These are phyloP conservation scores for Ogataea haglerorum DNA, from an alignment of 805 yeast species.

Conservation along the genomic window DNA sequence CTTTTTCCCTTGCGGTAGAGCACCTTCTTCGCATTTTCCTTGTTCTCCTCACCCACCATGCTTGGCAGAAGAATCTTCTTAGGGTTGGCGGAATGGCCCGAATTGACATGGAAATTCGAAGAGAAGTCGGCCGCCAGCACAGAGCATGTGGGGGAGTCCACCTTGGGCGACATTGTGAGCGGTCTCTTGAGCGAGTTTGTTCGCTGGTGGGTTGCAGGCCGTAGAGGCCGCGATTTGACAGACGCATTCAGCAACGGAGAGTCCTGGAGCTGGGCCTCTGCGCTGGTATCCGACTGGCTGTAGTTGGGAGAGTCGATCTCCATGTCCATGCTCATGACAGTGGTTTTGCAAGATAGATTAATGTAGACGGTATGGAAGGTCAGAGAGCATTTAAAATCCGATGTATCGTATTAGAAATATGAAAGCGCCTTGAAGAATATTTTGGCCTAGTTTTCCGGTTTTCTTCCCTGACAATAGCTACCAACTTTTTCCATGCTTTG, in stretches of 20 bases:
- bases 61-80: constrained; percentile 22
- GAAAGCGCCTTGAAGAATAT: constrained; percentile 5
- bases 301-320: constrained; percentile 27
- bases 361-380: neutral
- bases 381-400: constrained; percentile 6
- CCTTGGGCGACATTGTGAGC: constrained; percentile 31
- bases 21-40: constrained; percentile 17
- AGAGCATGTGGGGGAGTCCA: constrained; percentile 39
- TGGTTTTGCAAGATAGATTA: neutral
- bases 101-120: constrained; percentile 36
- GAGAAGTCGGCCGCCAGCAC: constrained; percentile 37
- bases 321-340: constrained; percentile 17
- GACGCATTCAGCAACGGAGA: constrained; percentile 23
- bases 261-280: constrained; percentile 17
- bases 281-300: constrained; percentile 11
- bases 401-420: constrained; percentile 3
- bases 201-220: constrained; percentile 18
- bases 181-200: constrained; percentile 33
- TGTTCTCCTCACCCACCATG: constrained; percentile 20
- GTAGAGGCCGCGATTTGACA: constrained; percentile 3
- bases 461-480: neutral
- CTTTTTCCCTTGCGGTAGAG: constrained; percentile 13
- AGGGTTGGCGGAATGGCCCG: constrained; percentile 19
- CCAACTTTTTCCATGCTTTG: neutral
- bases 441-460: constrained; percentile 1